These are phyloP conservation scores for Barbarea vulgaris DNA, from an alignment of 345 rosid species.

Conservation along the genomic window DNA sequence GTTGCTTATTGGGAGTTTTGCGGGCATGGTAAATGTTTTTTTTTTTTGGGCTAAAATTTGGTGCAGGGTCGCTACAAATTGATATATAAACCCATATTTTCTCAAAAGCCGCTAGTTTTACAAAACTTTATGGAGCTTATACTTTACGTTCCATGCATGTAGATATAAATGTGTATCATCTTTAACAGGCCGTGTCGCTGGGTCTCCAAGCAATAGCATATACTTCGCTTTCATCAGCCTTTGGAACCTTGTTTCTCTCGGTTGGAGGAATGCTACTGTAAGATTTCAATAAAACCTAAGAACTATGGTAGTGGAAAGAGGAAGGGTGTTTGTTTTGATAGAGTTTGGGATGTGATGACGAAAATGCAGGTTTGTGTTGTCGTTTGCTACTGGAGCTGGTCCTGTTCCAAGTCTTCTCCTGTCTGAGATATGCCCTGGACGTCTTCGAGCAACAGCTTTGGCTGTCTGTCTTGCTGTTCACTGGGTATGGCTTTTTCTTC, in stretches of 20 bases:
- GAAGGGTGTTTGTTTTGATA: background rate
- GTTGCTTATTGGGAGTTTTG: slow-evolving; percentile 88
- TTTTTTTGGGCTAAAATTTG: no score
- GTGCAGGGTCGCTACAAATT: no score
- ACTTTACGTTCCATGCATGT: slow-evolving; percentile 12
- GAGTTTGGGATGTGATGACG: slow-evolving; percentile 10
- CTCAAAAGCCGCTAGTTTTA: slow-evolving; percentile 19
- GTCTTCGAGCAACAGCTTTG: slow-evolving; percentile 89
- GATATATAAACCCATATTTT: no score
- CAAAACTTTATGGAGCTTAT: background rate
- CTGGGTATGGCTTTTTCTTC: slow-evolving; percentile 59
- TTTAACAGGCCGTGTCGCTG: slow-evolving; percentile 67
- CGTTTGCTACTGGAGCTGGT: slow-evolving; percentile 87
- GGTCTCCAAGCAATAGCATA: slow-evolving; percentile 76
- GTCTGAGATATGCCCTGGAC: slow-evolving; percentile 86
- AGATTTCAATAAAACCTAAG: slow-evolving; percentile 41
- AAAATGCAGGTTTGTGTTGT: slow-evolving; percentile 74
- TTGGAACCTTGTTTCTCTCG: slow-evolving; percentile 64
- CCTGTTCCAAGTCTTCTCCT: slow-evolving; percentile 90
- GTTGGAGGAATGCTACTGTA: slow-evolving; percentile 92
- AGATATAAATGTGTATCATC: slow-evolving; percentile 10
- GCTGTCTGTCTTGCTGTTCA: slow-evolving; percentile 90
- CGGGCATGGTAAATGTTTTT: slow-evolving; percentile 77
- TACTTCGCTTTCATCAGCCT: slow-evolving; percentile 57
- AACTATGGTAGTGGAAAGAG: slow-evolving; percentile 14